Evolutionary conservation across 179 eudicot genomes (phyloP).

Genomic region (Sideroxylon spinosum): DNA sequence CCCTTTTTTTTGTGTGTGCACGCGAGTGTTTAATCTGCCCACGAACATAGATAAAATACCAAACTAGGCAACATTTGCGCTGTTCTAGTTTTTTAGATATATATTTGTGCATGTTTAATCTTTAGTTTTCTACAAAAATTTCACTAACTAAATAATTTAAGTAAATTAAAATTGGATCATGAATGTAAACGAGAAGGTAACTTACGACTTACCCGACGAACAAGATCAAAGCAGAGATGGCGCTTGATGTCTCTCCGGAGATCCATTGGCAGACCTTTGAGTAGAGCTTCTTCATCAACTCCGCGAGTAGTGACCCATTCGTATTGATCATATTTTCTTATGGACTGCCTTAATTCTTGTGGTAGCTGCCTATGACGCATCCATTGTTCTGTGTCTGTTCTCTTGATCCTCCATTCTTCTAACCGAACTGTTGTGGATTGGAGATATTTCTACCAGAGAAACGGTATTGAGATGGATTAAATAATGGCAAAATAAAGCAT

Average conservation of each 20-base stretch:
- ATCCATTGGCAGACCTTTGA: slow-evolving; percentile 37
- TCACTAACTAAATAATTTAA: too few species aligned
- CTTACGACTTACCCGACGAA: slow-evolving; percentile 38
- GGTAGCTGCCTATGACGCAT: slow-evolving; percentile 59
- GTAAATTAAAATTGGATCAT: background rate
- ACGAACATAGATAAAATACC: too few species aligned
- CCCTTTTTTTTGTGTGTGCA: too few species aligned
- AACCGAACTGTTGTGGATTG: slow-evolving; percentile 40
- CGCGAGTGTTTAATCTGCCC: too few species aligned
- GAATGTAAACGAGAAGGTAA: background rate
- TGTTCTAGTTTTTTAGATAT: too few species aligned
- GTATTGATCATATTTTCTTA: slow-evolving; percentile 38
- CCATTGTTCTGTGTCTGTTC: slow-evolving; percentile 53
- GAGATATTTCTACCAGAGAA: slow-evolving; percentile 39
- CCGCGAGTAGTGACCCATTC: slow-evolving; percentile 49
- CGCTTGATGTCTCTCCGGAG: slow-evolving; percentile 51
- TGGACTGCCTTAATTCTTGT: slow-evolving; percentile 32
- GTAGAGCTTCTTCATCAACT: slow-evolving; percentile 48
- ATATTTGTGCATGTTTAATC: too few species aligned
- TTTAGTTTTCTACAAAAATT: too few species aligned
- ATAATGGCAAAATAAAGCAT: background rate
- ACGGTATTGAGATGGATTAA: background rate
- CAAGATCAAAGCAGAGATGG: slow-evolving; percentile 46
- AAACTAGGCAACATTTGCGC: too few species aligned
- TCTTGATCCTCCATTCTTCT: slow-evolving; percentile 45